phyloP scores from a whole-genome alignment of 2,329 filamentous ascomycete genomes.

The Thielaviopsis ethacetica region DNA sequence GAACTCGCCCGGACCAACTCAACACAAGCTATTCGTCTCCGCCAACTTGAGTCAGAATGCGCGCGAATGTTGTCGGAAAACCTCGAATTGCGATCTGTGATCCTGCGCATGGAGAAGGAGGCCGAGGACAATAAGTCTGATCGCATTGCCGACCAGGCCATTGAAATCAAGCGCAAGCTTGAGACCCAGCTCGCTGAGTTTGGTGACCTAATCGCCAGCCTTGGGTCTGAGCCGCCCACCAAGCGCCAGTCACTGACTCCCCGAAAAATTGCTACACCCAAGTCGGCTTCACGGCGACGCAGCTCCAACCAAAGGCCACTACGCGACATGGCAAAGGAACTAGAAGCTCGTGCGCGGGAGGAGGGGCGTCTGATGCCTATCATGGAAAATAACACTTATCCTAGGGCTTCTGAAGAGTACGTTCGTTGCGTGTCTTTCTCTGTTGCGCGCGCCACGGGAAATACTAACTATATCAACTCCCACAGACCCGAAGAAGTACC shows the following conservation, averaged over 20 bases:
- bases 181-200: conserved; percentile 59
- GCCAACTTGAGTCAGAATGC: conserved; percentile 59
- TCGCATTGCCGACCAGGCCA: conserved; percentile 47
- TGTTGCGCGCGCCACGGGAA: neutral
- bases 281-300: conserved; percentile 25
- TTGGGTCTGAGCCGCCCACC: conserved; percentile 44
- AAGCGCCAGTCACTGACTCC: conserved; percentile 28
- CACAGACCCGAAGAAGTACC: conserved; percentile 4
- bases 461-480: neutral
- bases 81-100: conserved; percentile 52
- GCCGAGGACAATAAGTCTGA: conserved; percentile 43
- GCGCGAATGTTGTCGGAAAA: conserved; percentile 66
- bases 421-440: conserved; percentile 20
- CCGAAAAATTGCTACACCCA: conserved; percentile 25
- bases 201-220: conserved; percentile 45
- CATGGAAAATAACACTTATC: conserved; percentile 50
- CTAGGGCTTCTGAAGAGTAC: conserved; percentile 52
- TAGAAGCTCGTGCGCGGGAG: conserved; percentile 31
- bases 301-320: conserved; percentile 40
- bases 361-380: conserved; percentile 49
- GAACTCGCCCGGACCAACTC: conserved; percentile 71
- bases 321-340: conserved; percentile 38
- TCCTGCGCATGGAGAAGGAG: conserved; percentile 52
- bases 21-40: conserved; percentile 59
- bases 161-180: conserved; percentile 53